Evolutionary conservation across 176 grass and related monocot species (phyloP), one percentile per base, ranked within the genome.

Genomic region (Panicum miliaceum): DNA sequence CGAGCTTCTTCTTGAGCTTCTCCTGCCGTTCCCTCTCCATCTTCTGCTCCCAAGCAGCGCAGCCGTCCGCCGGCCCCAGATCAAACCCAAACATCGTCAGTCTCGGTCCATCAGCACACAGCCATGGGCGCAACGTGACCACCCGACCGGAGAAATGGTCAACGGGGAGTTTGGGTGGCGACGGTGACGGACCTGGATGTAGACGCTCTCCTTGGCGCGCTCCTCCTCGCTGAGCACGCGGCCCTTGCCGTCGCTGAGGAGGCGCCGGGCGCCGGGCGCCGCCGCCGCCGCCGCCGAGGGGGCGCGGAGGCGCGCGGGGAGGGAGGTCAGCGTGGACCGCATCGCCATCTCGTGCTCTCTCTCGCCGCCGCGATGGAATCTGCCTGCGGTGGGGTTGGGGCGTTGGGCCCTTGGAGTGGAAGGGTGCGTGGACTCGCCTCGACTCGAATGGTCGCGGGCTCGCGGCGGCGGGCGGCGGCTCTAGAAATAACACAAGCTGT

Each of bases 21-120:
- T 97, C 94, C 85, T n/a, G 56, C 41, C 80, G 89, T 79, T 97
- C 91, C 89, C 58, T 88, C 94, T 97, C 94, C 91, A 93, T 90
- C 84, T 94, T 97, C 94, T 92, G 81, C 81, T 83, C 73, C 45
- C 45, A 43, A 8, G 20, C 11, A 22, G 54, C 7, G 8, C 15
- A 52, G 50, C 48, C 51, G 18, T 7, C 20, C 16, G 53, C 12
- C 23, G 41, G 9, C 19, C 15, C 59, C 16, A 34, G 48, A 78
- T 81, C 38, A 14, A 84, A 75, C 2, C 26, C 4, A 46, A n/a
- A 70, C 57, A 73, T 29, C 46, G 25, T 26, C 45, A 47, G 20
- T 9, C 0, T 22, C 46, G 12, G 46, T 32, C 29, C 29, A 32
- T 32, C 29, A 32, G 29, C 29, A 32, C 29, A 32, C 46, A 47